Evolutionary conservation across 768 basidiomycete genomes (phyloP).

Genomic region (Boletus barrowsii): DNA sequence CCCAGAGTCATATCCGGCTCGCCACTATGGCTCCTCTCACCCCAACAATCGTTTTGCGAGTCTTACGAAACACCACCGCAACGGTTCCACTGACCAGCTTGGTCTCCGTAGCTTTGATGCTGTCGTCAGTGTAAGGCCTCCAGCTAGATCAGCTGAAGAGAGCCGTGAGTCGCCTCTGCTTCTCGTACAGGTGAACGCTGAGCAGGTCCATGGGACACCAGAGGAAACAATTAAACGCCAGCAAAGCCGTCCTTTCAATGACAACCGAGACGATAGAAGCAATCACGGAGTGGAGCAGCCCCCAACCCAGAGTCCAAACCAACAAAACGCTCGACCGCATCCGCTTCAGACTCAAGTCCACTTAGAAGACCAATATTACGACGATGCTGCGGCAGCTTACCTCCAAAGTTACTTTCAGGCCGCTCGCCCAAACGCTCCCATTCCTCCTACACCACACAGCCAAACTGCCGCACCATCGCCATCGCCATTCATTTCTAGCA

Average conservation of each 20-base stretch:
- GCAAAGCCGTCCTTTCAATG: conserved; percentile 18
- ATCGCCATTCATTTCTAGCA: conserved; percentile 57
- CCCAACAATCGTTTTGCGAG: conserved; percentile 31
- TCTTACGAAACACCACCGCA: conserved; percentile 50
- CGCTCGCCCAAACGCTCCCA: conserved; percentile 68
- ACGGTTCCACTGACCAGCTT: conserved; percentile 59
- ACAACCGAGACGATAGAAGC: conserved; percentile 21
- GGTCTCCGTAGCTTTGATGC: conserved; percentile 60
- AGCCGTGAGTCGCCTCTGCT: conserved; percentile 26
- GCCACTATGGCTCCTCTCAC: conserved; percentile 31
- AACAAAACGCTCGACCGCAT: conserved; percentile 34
- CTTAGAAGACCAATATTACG: conserved; percentile 60
- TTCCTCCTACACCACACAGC: conserved; percentile 77
- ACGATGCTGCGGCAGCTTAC: conserved; percentile 59
- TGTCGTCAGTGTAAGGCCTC: conserved; percentile 47
- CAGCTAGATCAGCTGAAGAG: conserved; percentile 25
- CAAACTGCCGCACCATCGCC: conserved; percentile 74
- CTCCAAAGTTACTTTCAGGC: conserved; percentile 57
- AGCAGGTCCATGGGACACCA: conserved; percentile 10
- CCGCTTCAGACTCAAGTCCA: conserved; percentile 40
- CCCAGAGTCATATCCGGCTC: conserved; percentile 43
- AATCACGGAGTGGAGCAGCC: conserved; percentile 23
- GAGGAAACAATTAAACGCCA: conserved; percentile 20
- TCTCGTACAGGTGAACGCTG: conserved; percentile 12
- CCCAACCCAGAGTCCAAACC: conserved; percentile 10